Base-by-base conservation (phyloP, 139 green algal genomes). In the Chlorella sorokiniana region DNA sequence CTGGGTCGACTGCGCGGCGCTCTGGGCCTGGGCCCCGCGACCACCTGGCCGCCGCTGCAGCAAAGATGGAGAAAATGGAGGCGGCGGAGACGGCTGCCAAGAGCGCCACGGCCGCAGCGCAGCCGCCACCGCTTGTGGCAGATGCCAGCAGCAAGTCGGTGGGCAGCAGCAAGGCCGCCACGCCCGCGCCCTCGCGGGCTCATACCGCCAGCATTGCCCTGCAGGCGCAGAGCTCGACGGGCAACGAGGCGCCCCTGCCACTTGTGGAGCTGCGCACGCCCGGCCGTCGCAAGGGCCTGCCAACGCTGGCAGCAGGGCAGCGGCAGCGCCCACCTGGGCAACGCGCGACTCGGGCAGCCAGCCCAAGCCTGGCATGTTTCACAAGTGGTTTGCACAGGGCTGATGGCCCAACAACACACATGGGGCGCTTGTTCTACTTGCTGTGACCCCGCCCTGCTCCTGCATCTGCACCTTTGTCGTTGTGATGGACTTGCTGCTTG, bases 31-130 rank as follows among this genome's bases (percentile, higher is more conserved):
- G n/a, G 52, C 9, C 65, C 65, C 7, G 35, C 23, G 72, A 79
- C 51, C 72, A 79, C 37, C 72, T 79, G 51, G 72, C 51, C 4
- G 72, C 72, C 4, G 72, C 72, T 22, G 72, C 72, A 11, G 72
- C 52, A 4, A 41, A 16, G 22, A 48, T 79, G 72, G 72, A 79
- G 4, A 41, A 16, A 7, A 48, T 79, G 72, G 72, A 79, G 4
- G 72, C 72, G 14, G 52, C 72, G 9, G 72, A 79, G 20, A 48
- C 33, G 0, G 71, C 71, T 4, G 41, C 27, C 11, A 29, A 38
- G 71, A 9, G 33, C 20, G 72, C 51, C 20, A 14, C 72, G 8
- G 52, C 48, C 0, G 23, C 72, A 1, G 27, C 72, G 7, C 52
- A 41, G 29, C 51, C 31, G 51, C 33, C 23, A 8, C 69, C 33